These are phyloP conservation scores for Coprinopsis strossmayeri DNA, from an alignment of 768 basidiomycete species.

Conservation along the genomic window DNA sequence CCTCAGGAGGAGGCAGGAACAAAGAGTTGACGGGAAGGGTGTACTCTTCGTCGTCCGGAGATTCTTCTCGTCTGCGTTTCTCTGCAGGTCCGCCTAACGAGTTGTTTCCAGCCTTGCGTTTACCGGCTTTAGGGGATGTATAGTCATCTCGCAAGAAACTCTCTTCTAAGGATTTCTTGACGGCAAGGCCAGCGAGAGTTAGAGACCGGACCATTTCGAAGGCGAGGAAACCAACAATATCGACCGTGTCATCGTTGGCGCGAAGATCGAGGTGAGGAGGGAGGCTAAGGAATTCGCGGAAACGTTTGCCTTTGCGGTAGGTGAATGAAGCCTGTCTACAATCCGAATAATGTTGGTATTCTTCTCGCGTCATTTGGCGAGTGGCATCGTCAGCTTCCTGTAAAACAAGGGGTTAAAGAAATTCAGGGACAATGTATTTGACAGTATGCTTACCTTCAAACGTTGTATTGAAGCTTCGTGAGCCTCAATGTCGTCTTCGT, in stretches of 20 bases:
- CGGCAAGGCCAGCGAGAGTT: slow-evolving; percentile 79
- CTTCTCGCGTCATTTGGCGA: slow-evolving; percentile 91
- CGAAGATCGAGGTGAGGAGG: slow-evolving; percentile 82
- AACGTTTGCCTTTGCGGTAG: slow-evolving; percentile 94
- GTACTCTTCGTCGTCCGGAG: slow-evolving; percentile 59
- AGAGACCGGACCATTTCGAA: slow-evolving; percentile 97
- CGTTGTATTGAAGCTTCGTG: slow-evolving; percentile 91
- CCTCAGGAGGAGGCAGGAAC: slow-evolving; percentile 79
- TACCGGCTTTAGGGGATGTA: slow-evolving; percentile 58
- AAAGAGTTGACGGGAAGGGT: slow-evolving; percentile 64
- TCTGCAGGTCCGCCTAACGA: slow-evolving; percentile 42
- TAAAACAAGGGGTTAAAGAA: too few species aligned
- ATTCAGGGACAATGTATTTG: background rate
- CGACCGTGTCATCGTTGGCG: slow-evolving; percentile 89
- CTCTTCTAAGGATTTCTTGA: slow-evolving; percentile 76
- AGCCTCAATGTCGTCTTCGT: slow-evolving; percentile 93
- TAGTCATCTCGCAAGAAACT: slow-evolving; percentile 62
- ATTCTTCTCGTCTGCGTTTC: slow-evolving; percentile 49
- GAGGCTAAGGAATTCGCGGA: slow-evolving; percentile 90
- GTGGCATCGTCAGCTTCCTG: slow-evolving; percentile 95
- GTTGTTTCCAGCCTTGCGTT: slow-evolving; percentile 49
- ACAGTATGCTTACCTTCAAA: slow-evolving; percentile 48
- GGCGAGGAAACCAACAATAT: slow-evolving; percentile 94
- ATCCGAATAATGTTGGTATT: slow-evolving; percentile 95
- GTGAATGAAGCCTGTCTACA: slow-evolving; percentile 97